Evolutionary conservation across 164 flowering plant species (phyloP), one percentile per base, ranked within the genome.

Genomic region (Stephania cephalantha): DNA sequence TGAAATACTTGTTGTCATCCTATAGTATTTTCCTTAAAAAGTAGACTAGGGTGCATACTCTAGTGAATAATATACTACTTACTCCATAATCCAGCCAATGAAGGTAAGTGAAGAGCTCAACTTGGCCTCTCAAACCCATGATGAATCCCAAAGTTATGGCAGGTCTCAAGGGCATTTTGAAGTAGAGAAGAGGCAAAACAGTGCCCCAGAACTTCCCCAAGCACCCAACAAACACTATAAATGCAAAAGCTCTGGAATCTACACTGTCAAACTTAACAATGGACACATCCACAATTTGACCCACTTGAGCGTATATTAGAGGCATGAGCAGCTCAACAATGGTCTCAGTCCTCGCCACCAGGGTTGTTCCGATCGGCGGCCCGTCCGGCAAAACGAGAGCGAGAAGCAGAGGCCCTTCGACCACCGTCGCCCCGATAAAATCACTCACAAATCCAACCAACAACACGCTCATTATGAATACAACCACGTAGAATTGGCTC

Each of bases 311-410:
- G 71, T 75, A 93, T 1, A 87, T 64, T 68, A 86, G 77, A 8
- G 96, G 95, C 88, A 90, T 75, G 1, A 93, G 31, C 69, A 91
- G 0, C 31, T 84, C 83, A 63, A 63, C 74, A n/a, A 86, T 44
- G 25, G 90, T 11, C 77, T 91, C 92, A 6, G 78, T 71, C 83
- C 82, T 86, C 46, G 86, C 87, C 46, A 86, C 87, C 0, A 93
- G 74, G 1, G 88, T 83, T 2, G 93, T 44, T 1, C 95, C 93
- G 6, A 93, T 71, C 0, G 96, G 93, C 0, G 97, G 97, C 4
- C 98, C 96, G 50, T 88, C 88, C 0, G 98, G 98, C 0, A 93
- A 80, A 0, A 80, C 86, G 18, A 93, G 46, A 1, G 95, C 98
- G 0, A 88, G 50, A 85, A 89, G 82, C 12, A 89, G 30, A 0